phyloP scores from a whole-genome alignment of 2,329 filamentous ascomycete genomes.

The Stachybotrys echinatus region DNA sequence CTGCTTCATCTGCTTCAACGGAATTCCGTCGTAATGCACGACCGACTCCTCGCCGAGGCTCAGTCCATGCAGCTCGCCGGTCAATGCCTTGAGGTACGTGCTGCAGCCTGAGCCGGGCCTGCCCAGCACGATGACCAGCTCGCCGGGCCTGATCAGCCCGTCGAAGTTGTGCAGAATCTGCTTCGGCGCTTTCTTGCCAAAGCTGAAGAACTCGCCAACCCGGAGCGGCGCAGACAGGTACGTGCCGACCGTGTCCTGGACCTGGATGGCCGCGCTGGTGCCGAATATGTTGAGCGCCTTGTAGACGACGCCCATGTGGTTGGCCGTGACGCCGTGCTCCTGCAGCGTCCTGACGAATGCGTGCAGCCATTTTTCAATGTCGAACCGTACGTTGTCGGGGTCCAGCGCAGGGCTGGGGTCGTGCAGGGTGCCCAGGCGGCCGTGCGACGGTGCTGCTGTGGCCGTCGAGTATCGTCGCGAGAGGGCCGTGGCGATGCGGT shows the following conservation, averaged over 20 bases:
- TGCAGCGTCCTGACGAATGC: slow-evolving; percentile 37
- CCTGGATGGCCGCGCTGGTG: slow-evolving; percentile 59
- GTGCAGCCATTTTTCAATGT: slow-evolving; percentile 35
- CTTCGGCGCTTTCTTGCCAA: slow-evolving; percentile 39
- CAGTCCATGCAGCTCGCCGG: slow-evolving; percentile 55
- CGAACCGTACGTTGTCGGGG: slow-evolving; percentile 32
- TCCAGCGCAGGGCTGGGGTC: slow-evolving; percentile 28
- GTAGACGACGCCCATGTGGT: slow-evolving; percentile 56
- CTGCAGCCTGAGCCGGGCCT: slow-evolving; percentile 61
- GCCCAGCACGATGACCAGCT: slow-evolving; percentile 65
- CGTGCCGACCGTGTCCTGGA: slow-evolving; percentile 63
- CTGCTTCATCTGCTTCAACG: slow-evolving; percentile 45
- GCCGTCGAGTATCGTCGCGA: slow-evolving; percentile 25
- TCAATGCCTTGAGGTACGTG: slow-evolving; percentile 58
- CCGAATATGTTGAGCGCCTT: slow-evolving; percentile 62
- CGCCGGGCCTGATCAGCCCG: slow-evolving; percentile 57
- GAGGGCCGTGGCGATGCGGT: slow-evolving; percentile 32
- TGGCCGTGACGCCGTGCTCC: slow-evolving; percentile 48
- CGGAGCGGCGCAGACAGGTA: slow-evolving; percentile 53
- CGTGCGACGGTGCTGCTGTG: slow-evolving; percentile 7
- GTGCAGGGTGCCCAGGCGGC: slow-evolving; percentile 13
- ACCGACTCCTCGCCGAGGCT: slow-evolving; percentile 41
- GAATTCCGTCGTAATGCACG: slow-evolving; percentile 61
- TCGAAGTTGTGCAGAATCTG: slow-evolving; percentile 61
- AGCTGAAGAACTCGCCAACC: slow-evolving; percentile 49